A percentile compares a stretch with the other conserved stretches of the same genome.
phyloP scores from a whole-genome alignment of 768 basidiomycete genomes.

The Lactarius akahatsu region DNA sequence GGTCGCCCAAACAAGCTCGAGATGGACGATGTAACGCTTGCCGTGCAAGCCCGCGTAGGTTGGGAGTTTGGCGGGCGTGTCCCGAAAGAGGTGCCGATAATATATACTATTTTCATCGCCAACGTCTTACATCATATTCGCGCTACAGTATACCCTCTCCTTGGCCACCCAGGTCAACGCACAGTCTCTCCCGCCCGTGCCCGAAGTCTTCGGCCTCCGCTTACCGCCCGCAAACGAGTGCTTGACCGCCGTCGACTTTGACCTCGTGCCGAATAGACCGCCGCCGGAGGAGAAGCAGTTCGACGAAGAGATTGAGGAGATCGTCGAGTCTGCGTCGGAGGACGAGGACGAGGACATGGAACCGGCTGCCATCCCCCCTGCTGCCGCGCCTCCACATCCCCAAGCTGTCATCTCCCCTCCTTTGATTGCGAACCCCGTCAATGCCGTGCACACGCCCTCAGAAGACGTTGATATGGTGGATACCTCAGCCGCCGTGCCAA shows the following conservation, averaged over 20 bases:
- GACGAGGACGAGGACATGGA: constrained; percentile 71
- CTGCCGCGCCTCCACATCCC: constrained; percentile 20
- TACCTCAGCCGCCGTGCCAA: constrained; percentile 36
- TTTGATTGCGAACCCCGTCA: constrained; percentile 44
- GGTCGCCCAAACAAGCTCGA: constrained; percentile 76
- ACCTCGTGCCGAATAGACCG: constrained; percentile 81
- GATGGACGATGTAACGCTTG: constrained; percentile 76
- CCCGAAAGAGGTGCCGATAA: constrained; percentile 70
- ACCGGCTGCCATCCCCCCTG: constrained; percentile 52
- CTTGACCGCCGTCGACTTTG: constrained; percentile 80
- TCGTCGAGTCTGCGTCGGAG: constrained; percentile 71
- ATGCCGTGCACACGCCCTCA: constrained; percentile 57
- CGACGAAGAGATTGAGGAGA: constrained; percentile 80
- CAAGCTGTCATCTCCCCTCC: constrained; percentile 22
- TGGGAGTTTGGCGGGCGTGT: constrained; percentile 91
- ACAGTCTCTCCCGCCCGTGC: constrained; percentile 76
- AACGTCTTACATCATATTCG: not conserved
- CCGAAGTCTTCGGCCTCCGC: constrained; percentile 84
- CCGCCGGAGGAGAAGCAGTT: constrained; percentile 74
- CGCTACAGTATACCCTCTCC: constrained; percentile 65
- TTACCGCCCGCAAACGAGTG: constrained; percentile 69
- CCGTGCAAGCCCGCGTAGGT: constrained; percentile 85
- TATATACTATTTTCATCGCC: not conserved
- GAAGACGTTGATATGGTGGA: constrained; percentile 66
- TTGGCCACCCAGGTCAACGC: constrained; percentile 83